Base-by-base conservation (phyloP, 1,139 yeast species). In the Hanseniaspora sp. region DNA sequence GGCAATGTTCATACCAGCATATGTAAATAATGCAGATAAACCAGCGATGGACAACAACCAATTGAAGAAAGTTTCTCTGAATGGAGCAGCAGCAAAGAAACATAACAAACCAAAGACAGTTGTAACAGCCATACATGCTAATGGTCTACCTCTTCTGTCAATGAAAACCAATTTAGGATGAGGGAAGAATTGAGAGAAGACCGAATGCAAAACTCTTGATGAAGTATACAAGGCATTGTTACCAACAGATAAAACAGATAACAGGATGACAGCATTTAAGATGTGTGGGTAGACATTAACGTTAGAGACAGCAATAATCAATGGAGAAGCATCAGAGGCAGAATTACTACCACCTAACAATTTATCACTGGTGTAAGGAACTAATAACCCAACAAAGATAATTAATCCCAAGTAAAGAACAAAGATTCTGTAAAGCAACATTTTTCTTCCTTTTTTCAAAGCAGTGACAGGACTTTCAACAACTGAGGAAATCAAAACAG, bases 401-500 rank as follows among this genome's bases (percentile, higher is more conserved):
- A 82, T 69, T 18, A 83, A 76, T 37, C 80, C 68, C 55, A 83
- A 68, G 69, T 82, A 83, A 48, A 82, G 68, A 56, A 80, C 67
- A 42, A 79, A 65, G 60, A 83, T 79, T 71, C 88, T 77, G 82
- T 85, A 82, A 66, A 82, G 75, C 46, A 52, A 41, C 55, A 46
- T 46, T 18, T 52, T 52, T 46, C 51, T 35, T 13, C 43, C 51
- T 17, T 46, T 52, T 29, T 94, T 90, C 55, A 85, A 75, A 18
- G 86, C 71, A 63, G 76, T 77, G 64, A 83, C 74, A 58, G 96
- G 96, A 69, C 86, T 84, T 52, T 76, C 74, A 55, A 95, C 83
- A 69, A 90, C 96, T 34, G 95, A 88, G 38, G 95, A 94, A 35
- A 95, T 90, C 61, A 90, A 74, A 54, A 95, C 95, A 57, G 84